phyloP scores from a whole-genome alignment of 352 stramenopile genomes.

The Globisporangium nodosum region DNA sequence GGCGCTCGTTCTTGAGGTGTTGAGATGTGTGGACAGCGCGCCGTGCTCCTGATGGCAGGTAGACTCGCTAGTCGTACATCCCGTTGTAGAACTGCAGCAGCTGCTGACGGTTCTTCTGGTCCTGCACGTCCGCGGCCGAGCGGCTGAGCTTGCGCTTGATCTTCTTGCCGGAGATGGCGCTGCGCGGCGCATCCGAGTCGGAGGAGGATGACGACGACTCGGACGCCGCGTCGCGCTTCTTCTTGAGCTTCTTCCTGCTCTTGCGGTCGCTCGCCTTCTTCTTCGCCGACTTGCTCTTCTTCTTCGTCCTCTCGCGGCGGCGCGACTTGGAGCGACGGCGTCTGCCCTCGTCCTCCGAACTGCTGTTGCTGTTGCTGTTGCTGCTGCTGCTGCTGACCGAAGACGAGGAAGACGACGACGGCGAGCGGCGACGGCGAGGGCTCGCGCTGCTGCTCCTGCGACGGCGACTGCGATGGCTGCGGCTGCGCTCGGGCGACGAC shows the following conservation, averaged over 20 bases:
- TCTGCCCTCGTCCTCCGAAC: background rate
- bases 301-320: conserved; percentile 13
- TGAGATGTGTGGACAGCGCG: background rate
- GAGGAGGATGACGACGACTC: conserved; percentile 14
- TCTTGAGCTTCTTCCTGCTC: conserved; percentile 33
- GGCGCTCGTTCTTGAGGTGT: background rate
- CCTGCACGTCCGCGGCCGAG: conserved; percentile 49
- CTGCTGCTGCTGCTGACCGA: background rate
- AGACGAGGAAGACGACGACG: conserved; percentile 12
- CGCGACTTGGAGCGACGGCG: background rate
- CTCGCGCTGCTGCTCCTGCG: background rate
- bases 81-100: conserved; percentile 86
- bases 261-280: conserved; percentile 26
- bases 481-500: background rate
- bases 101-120: conserved; percentile 70
- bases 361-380: background rate
- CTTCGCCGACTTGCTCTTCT: conserved; percentile 29
- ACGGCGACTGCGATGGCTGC: background rate
- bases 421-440: background rate
- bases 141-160: conserved; percentile 76
- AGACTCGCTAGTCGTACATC: conserved; percentile 60
- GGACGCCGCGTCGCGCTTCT: conserved; percentile 13
- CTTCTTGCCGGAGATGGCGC: conserved; percentile 83
- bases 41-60: background rate
- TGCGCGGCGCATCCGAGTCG: conserved; percentile 66